Evolutionary conservation across 2,329 filamentous ascomycete genomes (phyloP), one percentile per base, ranked within the genome.

Genomic region (Aspergillus melleus): DNA sequence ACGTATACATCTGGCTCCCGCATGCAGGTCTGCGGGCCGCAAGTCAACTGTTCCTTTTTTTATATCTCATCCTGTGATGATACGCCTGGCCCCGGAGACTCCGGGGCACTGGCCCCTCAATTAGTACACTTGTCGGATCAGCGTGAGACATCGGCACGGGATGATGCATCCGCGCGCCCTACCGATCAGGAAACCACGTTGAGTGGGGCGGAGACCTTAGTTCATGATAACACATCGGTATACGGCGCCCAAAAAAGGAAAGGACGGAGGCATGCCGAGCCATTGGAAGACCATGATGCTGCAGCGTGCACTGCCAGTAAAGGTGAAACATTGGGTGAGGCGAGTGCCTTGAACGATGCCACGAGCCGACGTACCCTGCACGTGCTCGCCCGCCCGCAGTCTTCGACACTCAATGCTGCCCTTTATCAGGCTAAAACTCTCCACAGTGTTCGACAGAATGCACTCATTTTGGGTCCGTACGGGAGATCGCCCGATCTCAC

Each of bases 331-430:
- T 57, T 42, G 36, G 39, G 55, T n/a, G 49, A 20, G 29, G n/a
- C 24, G 14, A 19, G 10, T 12, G n/a, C 50, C 16, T 58, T 22
- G 24, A 58, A 14, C 10, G 30, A 30, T 22, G 26, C 12, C 22
- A 52, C 14, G 50, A 30, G 50, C 9, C 29, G 12, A 16, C 55
- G 36, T 19, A 57, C 55, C 5, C 55, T 57, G 20, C 49, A 29
- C 32, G 26, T 53, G 32, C 55, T 57, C 14, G 26, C 36, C 36
- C 55, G 55, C 32, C 55, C 55, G 26, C 55, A 53, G 49, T 52
- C 26, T 49, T 52, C 24, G 5, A 29, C 24, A 36, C 49, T 53
- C 19, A 39, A 12, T 24, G 47, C 22, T 9, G 16, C 49, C 19
- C 49, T 57, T 29, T 57, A 57, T 49, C 16, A 49, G 19, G 39